Evolutionary conservation across 1,139 yeast species (phyloP).

Genomic region (Magnusiomyces sp.): DNA sequence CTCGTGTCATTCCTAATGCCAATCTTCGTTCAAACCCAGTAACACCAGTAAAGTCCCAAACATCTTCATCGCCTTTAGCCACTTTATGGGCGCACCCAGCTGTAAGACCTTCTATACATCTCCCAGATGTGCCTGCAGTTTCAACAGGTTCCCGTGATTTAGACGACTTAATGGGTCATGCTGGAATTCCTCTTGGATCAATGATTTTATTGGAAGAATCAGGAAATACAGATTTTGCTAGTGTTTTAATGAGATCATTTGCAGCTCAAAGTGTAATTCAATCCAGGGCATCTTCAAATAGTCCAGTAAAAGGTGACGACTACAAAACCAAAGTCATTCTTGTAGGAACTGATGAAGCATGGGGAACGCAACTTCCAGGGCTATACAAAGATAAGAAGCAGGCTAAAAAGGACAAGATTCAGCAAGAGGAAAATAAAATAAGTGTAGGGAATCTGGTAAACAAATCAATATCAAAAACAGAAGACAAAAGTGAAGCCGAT

Average conservation of each 20-base stretch:
- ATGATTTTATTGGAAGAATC: conserved; percentile 69
- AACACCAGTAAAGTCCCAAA: conserved; percentile 2
- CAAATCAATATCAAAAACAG: conserved; percentile 8
- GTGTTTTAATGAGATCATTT: conserved; percentile 62
- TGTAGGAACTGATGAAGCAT: conserved; percentile 50
- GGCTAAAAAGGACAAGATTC: conserved; percentile 56
- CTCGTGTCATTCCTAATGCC: background rate
- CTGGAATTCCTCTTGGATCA: conserved; percentile 75
- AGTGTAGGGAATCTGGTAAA: conserved; percentile 59
- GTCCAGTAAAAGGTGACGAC: conserved; percentile 25
- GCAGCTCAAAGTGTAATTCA: conserved; percentile 77
- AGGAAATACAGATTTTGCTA: conserved; percentile 82
- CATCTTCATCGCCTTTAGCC: background rate
- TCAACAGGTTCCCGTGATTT: conserved; percentile 73
- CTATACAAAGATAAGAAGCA: conserved; percentile 61
- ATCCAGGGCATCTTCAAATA: conserved; percentile 36
- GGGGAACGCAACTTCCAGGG: conserved; percentile 77
- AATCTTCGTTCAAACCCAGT: conserved; percentile 5
- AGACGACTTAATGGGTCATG: conserved; percentile 69
- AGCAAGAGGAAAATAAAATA: conserved; percentile 51
- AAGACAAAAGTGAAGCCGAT: conserved; percentile 12
- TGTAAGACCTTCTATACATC: conserved; percentile 64
- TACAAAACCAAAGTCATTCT: conserved; percentile 41
- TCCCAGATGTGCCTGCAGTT: conserved; percentile 57
- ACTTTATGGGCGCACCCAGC: conserved; percentile 40